Base-by-base conservation (phyloP, 2,329 filamentous ascomycete genomes). In the Beauveria medogensis region DNA sequence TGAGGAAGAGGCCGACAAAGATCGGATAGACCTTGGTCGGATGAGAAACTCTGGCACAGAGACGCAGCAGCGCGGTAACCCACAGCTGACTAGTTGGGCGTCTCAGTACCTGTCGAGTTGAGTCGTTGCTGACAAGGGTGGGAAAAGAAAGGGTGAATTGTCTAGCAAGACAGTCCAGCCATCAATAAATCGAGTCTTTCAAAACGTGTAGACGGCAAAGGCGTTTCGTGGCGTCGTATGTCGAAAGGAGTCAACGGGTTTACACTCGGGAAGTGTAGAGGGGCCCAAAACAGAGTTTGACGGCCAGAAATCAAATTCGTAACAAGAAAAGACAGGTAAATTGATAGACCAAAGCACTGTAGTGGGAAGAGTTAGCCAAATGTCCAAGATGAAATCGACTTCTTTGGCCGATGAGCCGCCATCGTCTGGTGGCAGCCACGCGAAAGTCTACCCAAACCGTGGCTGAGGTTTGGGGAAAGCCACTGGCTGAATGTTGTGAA, bases 11-110 rank as follows among this genome's bases (percentile, higher is more conserved):
- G 66, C 74, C 73, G 74, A 77, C 73, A 64, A 75, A 76, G 74
- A 76, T 71, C 75, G 62, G 30, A 40, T 52, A 59, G 73, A 76
- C 69, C 73, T 76, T 74, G 68, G 73, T 73, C 74, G 72, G 72
- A 64, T 26, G 34, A 44, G 47, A 59, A 66, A 66, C 61, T 61
- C 53, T 62, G 48, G 59, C 52, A 56, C 60, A 62, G 63, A 61
- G 60, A 62, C 61, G 53, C 63, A 65, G 64, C 44, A 48, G 60
- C 58, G 53, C 37, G 40, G 34, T 51, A 12, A 24, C 37, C 24
- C 59, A 40, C 60, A 28, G 28, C 60, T 24, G 47, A 50, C 48
- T 59, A 48, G 26, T 40, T 20, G 40, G 2, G 18, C 43, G 37
- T 58, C 55, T 62, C 60, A 9, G 60, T n/a, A 58, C 54, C 46